Percentiles rank a stretch among this genome's conserved stretches.
Evolutionary conservation across 805 yeast species (phyloP).

Genomic region (Candida corydali): DNA sequence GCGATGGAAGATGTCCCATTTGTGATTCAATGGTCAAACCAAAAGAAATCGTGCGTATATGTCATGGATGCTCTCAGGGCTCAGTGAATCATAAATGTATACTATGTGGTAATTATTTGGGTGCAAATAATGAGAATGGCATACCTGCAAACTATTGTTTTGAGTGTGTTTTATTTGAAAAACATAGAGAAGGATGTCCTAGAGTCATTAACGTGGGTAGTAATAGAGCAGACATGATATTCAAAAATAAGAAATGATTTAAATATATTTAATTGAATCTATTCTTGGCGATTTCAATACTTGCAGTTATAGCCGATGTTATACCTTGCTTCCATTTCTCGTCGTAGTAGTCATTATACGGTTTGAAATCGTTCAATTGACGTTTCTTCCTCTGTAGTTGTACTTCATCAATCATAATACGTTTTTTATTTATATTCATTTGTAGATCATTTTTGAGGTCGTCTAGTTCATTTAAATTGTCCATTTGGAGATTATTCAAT

Average conservation of each 20-base stretch:
- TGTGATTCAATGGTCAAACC: slow-evolving; percentile 86
- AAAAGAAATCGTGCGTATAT: slow-evolving; percentile 59
- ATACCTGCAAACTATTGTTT: slow-evolving; percentile 69
- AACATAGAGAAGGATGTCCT: slow-evolving; percentile 92
- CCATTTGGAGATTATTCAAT: slow-evolving; percentile 34
- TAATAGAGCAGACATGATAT: slow-evolving; percentile 62
- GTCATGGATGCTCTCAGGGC: slow-evolving; percentile 85
- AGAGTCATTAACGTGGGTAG: slow-evolving; percentile 76
- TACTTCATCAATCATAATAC: slow-evolving; percentile 40
- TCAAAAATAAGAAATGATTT: slow-evolving; percentile 41
- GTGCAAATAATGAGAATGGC: slow-evolving; percentile 41
- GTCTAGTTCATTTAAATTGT: slow-evolving; percentile 21
- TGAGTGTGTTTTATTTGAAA: slow-evolving; percentile 77
- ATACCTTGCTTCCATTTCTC: slow-evolving; percentile 51
- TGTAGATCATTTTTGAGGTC: slow-evolving; percentile 18
- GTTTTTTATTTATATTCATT: slow-evolving; percentile 29
- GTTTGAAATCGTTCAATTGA: slow-evolving; percentile 40
- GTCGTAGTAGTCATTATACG: slow-evolving; percentile 41
- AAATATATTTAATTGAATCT: slow-evolving; percentile 1
- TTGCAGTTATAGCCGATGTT: slow-evolving; percentile 31
- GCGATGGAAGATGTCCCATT: slow-evolving; percentile 89
- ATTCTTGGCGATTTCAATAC: slow-evolving; percentile 22
- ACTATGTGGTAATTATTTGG: slow-evolving; percentile 68
- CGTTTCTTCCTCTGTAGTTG: slow-evolving; percentile 37
- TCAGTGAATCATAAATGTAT: slow-evolving; percentile 62